Evolutionary conservation across 331 rosid genomes (phyloP), one percentile per base, ranked within the genome.

Genomic region (Quercus tomentella): DNA sequence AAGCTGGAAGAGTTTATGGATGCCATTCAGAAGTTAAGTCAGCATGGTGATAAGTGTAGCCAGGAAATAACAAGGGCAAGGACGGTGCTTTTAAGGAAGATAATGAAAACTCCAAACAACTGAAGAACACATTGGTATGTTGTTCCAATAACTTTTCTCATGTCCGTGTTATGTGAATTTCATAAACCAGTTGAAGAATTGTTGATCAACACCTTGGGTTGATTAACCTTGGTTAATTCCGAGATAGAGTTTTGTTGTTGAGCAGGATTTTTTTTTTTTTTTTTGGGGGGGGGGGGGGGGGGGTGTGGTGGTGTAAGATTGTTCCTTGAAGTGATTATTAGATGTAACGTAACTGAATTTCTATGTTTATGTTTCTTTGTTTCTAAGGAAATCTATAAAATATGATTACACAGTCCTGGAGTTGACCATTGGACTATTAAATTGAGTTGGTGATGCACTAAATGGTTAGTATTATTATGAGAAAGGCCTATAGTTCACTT

Each of bases 11-110:
- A 12, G 26, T 91, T 91, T 77, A 63, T 76, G 4, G 89, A 87
- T 49, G 90, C 84, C 62, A 83, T 91, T 5, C 91, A 91, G 72
- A 83, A 68, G 60, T 87, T 92, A 83, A 89, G 86, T 82, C 79
- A 68, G 80, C 97, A 90, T 52, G 91, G 90, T 69, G 89, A 86
- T 72, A 82, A 80, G 81, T 93, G 96, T 79, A 80, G 92, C 84
- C 77, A 82, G 80, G 84, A 89, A 55, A 84, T 88, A 79, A 87
- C 86, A 72, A 86, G 65, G 88, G 97, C 97, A 23, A 93, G 97
- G 88, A 84, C 87, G 15, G 92, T 93, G 72, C 87, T 95, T 79
- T 37, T 88, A 60, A 87, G 84, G 83, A 90, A 67, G 82, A 91
- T 92, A 72, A 87, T 85, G 16, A 85, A 66, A 76, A 83, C 83